Base-by-base conservation (phyloP, 2,329 filamentous ascomycete species). In the Daldinia eschscholtzii region DNA sequence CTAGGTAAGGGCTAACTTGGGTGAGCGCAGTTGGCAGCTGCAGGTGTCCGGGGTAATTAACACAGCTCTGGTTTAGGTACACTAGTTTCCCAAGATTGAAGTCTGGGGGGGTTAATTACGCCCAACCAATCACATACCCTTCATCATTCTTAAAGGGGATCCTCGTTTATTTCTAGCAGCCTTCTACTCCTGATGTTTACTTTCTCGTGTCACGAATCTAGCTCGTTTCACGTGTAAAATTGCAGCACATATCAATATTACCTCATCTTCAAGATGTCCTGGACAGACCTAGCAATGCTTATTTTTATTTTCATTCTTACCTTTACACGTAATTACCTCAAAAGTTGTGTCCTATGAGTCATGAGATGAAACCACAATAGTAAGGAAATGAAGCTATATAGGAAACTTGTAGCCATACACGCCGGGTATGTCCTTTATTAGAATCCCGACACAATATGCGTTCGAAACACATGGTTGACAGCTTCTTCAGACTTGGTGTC, bases 11-110 rank as follows among this genome's bases (percentile, higher is more conserved):
- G 44, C 44, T 3, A n/a, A 12, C 18, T 3, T 48, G 20, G 44
- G 12, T 48, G 4, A 26, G 44, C 57, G 26, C 26, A 46, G 35
- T 64, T 69, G 68, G 44, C 68, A 71, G 65, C 62, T 69, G 68
- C 53, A 59, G 26, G 15, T 69, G 26, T 57, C 68, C 65, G 63
- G 68, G 65, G 65, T 61, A 64, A 60, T 61, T 61, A 67, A 53
- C 58, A 67, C n/a, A 23, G 1, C 35, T 37, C 62, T 9, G 37
- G 58, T 56, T 62, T 53, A n/a, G n/a, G n/a, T n/a, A n/a, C n/a
- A n/a, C n/a, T n/a, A 60, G 48, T 56, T 35, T 35, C 55, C 20
- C 26, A 23, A 58, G 10, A 50, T 39, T 18, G 3, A 66, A 66
- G 63, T 64, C 63, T 57, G 57, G 67, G 60, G 57, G 67, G 60